Evolutionary conservation across 305 asterid species (phyloP), one percentile per base, ranked within the genome.

Genomic region (Caryopteris hybrid): DNA sequence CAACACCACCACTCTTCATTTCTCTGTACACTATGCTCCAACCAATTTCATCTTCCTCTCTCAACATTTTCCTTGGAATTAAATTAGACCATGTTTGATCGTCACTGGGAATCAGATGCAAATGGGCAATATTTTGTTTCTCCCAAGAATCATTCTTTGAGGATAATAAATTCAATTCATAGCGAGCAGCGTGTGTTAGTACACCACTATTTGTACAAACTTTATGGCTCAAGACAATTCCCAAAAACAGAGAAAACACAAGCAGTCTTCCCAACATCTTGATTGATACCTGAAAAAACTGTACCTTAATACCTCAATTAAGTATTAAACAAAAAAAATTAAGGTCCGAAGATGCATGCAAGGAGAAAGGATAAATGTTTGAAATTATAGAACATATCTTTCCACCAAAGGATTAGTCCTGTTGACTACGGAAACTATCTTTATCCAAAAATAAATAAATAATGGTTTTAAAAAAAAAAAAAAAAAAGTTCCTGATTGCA

Each of bases 31-130:
- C 36, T 63, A 78, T 58, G 42, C 69, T 70, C 97, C 97, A 88
- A 70, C 69, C 42, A 61, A 68, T 55, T 34, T 78, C 87, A 45
- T 84, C 94, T 74, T 78, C 96, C 74, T 77, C 92, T 72, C 61
- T 76, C 71, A 88, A 67, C 81, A 85, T 74, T 84, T 85, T 88
- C 75, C 96, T 86, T 1, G 95, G 95, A 55, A 88, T 84, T 80
- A 84, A 82, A 72, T 68, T 80, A 29, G 83, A 65, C 95, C 93
- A 81, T 3, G 88, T 73, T 6, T 76, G 79, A 47, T 92, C 92
- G 67, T 90, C 96, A 25, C 86, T 81, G 22, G 91, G 91, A 56
- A 78, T 78, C 80, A 90, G 71, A 69, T 87, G 95, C 80, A 84
- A 72, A 73, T 87, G 89, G 43, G 75, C 76, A 54, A 74, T 68